Base-by-base conservation (phyloP, 176 grass and related monocot genomes). In the Bonia amplexicaulis region DNA sequence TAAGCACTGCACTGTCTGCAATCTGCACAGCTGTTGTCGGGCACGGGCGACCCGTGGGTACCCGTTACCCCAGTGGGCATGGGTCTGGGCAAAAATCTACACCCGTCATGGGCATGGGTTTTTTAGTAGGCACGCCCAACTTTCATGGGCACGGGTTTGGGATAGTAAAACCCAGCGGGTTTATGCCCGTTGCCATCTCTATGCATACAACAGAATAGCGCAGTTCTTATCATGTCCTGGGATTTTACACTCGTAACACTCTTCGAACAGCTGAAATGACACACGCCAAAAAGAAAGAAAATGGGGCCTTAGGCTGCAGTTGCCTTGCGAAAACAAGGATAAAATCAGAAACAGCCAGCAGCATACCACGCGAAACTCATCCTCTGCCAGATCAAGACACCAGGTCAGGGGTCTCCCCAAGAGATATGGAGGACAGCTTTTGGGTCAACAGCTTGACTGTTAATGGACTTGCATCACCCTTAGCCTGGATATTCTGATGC, bases 341-440 rank as follows among this genome's bases (percentile, higher is more conserved):
- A 53, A 82, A 79, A 71, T 64, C 77, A 71, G 57, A 77, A 86
- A 73, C 25, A 71, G 58, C 66, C 37, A 58, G 35, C 74, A 67
- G 45, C 48, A 67, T 78, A 22, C 1, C 23, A 22, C 47, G 20
- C 5, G 8, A 48, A 80, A 6, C 39, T 59, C 65, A 7, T 82
- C 80, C 9, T 1, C 46, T 33, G 22, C 37, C 16, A 42, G 48
- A 58, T 75, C 85, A 83, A 59, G 74, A 27, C 9, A 39, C 10
- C 59, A 79, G 35, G 40, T 69, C 42, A 7, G 74, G 66, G n/a
- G 41, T n/a, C 52, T 85, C 76, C 23, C 57, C 68, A 2, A 90
- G 48, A 40, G 89, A 74, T 45, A 90, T 44, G 31, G 80, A 74
- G 29, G 80, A 83, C 19, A 90, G n/a, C 60, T 87, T 90, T 44